A percentile compares a stretch with the other conserved stretches of the same genome.
Conservation (phyloP, 345 rosid species). For the Camelina neglecta region DNA sequence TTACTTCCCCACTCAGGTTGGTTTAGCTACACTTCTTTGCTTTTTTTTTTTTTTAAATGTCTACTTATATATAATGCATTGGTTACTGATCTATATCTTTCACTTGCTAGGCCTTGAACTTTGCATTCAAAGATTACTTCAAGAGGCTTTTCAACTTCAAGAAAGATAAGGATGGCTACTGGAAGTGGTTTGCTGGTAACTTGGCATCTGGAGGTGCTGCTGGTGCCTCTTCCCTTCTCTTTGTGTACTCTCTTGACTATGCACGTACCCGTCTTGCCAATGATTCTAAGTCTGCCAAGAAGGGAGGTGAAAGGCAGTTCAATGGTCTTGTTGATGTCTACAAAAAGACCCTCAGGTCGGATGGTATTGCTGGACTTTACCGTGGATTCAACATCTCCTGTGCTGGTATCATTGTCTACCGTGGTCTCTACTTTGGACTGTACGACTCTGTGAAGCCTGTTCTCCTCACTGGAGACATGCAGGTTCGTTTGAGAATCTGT, state of each 20-base stretch:
- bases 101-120: slow-evolving; percentile 73
- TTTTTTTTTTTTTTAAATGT: neutral
- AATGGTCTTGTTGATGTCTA: slow-evolving; percentile 83
- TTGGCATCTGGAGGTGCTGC: slow-evolving; percentile 91
- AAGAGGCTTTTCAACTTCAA: slow-evolving; percentile 89
- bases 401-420: slow-evolving; percentile 85
- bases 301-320: slow-evolving; percentile 90
- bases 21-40: neutral
- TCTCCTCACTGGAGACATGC: slow-evolving; percentile 53
- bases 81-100: slow-evolving; percentile 5
- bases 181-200: slow-evolving; percentile 96
- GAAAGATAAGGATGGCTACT: slow-evolving; percentile 89
- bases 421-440: slow-evolving; percentile 87
- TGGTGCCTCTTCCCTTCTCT: slow-evolving; percentile 86
- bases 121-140: slow-evolving; percentile 93
- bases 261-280: slow-evolving; percentile 92
- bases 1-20: slow-evolving; percentile 90
- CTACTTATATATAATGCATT: neutral
- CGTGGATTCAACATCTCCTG: slow-evolving; percentile 93
- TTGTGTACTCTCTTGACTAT: slow-evolving; percentile 86
- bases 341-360: slow-evolving; percentile 69
- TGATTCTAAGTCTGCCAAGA: slow-evolving; percentile 91
- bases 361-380: slow-evolving; percentile 89
- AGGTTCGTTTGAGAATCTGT: slow-evolving; percentile 50
- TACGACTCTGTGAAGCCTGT: slow-evolving; percentile 88